A percentile compares a stretch with the other conserved stretches of the same genome.
Evolutionary conservation across 1,139 yeast genomes (phyloP).

Genomic region (Saccharomyces hybrid): DNA sequence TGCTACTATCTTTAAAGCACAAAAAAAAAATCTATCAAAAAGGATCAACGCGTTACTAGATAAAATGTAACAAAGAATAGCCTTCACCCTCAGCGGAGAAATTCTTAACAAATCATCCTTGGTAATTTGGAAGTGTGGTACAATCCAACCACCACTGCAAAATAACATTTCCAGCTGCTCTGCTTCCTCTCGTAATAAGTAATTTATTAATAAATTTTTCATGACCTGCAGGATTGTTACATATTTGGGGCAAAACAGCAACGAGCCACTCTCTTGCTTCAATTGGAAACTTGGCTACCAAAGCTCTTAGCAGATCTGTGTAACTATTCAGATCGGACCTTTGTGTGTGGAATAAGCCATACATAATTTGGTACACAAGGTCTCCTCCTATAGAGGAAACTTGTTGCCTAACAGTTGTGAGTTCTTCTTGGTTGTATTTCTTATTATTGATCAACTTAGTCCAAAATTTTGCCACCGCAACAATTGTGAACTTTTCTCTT

Average conservation of each 20-base stretch:
- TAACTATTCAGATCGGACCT: slow-evolving; percentile 30
- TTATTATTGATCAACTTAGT: slow-evolving; percentile 45
- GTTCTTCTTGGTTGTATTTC: slow-evolving; percentile 46
- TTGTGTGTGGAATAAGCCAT: slow-evolving; percentile 28
- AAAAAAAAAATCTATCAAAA: not conserved
- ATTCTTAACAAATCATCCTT: not conserved
- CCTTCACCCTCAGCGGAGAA: not conserved
- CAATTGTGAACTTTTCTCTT: slow-evolving; percentile 59
- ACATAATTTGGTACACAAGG: slow-evolving; percentile 23
- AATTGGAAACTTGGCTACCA: slow-evolving; percentile 29
- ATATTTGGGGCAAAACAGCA: slow-evolving; percentile 19
- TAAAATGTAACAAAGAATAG: not conserved
- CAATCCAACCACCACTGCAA: slow-evolving; percentile 32
- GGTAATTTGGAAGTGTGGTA: slow-evolving; percentile 24
- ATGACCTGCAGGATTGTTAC: slow-evolving; percentile 21
- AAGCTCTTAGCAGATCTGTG: slow-evolving; percentile 28
- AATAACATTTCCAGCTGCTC: slow-evolving; percentile 30
- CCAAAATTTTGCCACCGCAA: slow-evolving; percentile 64
- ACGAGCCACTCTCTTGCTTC: slow-evolving; percentile 28
- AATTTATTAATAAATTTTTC: slow-evolving; percentile 27
- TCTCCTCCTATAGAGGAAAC: slow-evolving; percentile 23
- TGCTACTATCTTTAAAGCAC: not conserved
- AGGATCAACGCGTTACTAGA: not conserved
- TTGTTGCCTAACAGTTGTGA: slow-evolving; percentile 32
- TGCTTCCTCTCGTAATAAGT: slow-evolving; percentile 29